A percentile compares a stretch with the other conserved stretches of the same genome.
Evolutionary conservation across 2,329 filamentous ascomycete species (phyloP).

Genomic region (Xylariaceae sp.): DNA sequence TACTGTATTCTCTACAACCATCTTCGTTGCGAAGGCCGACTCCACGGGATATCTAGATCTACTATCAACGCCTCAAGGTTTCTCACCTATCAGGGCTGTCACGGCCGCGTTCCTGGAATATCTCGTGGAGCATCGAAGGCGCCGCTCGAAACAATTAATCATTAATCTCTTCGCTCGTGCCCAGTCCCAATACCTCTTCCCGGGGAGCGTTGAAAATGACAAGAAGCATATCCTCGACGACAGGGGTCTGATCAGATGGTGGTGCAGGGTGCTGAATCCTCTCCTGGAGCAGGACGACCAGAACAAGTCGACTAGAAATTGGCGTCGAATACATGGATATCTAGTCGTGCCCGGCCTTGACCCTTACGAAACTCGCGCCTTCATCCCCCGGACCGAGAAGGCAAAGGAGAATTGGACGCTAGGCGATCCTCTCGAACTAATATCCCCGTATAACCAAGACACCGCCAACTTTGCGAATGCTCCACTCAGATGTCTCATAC

Average conservation of each 20-base stretch:
- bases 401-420: slow-evolving; percentile 60
- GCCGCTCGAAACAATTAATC: slow-evolving; percentile 62
- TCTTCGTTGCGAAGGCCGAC: slow-evolving; percentile 96
- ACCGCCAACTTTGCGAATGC: slow-evolving; percentile 41
- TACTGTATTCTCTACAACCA: slow-evolving; percentile 70
- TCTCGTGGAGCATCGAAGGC: slow-evolving; percentile 61
- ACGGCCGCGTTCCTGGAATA: slow-evolving; percentile 70
- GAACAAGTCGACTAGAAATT: slow-evolving; percentile 32
- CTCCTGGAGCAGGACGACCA: slow-evolving; percentile 50
- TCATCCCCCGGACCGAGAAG: slow-evolving; percentile 56
- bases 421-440: slow-evolving; percentile 61
- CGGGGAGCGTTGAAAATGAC: slow-evolving; percentile 77
- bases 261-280: slow-evolving; percentile 81
- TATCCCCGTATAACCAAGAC: slow-evolving; percentile 57
- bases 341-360: slow-evolving; percentile 85
- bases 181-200: slow-evolving; percentile 91
- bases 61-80: slow-evolving; percentile 56
- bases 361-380: slow-evolving; percentile 68
- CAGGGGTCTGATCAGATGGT: slow-evolving; percentile 86
- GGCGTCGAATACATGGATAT: slow-evolving; percentile 62
- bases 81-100: slow-evolving; percentile 69
- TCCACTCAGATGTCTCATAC: slow-evolving; percentile 78
- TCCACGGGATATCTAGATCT: slow-evolving; percentile 81
- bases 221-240: slow-evolving; percentile 92
- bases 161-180: slow-evolving; percentile 88